These are phyloP conservation scores for Olyra latifolia DNA, from an alignment of 176 grass and related monocot genomes.

Conservation along the genomic window DNA sequence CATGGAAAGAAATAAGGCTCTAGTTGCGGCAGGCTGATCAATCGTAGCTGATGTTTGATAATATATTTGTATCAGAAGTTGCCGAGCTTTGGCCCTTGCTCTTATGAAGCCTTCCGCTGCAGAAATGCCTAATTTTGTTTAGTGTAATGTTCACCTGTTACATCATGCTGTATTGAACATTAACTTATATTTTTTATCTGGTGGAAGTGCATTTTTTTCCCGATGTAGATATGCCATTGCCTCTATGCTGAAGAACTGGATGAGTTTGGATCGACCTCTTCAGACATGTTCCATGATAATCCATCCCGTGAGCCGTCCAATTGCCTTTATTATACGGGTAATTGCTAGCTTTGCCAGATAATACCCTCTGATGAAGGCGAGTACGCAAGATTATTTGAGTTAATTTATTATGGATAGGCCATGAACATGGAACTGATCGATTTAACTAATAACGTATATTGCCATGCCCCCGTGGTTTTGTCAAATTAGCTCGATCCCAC, in stretches of 20 bases:
- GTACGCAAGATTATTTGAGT: too few relatives aligned
- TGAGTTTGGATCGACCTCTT: background rate
- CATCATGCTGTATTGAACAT: constrained; percentile 13
- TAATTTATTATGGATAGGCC: too few relatives aligned
- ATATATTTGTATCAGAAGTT: constrained; percentile 30
- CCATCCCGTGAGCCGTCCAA: background rate
- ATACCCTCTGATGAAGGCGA: too few relatives aligned
- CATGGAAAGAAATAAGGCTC: constrained; percentile 34
- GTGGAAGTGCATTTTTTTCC: background rate
- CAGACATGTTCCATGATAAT: background rate
- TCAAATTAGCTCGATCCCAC: too few relatives aligned
- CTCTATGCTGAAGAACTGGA: background rate
- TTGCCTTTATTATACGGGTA: background rate
- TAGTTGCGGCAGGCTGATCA: constrained; percentile 29
- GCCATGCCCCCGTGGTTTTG: too few relatives aligned
- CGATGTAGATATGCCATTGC: background rate
- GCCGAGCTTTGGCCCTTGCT: constrained; percentile 9
- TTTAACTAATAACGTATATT: too few relatives aligned
- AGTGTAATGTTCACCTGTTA: background rate
- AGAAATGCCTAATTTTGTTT: constrained; percentile 32
- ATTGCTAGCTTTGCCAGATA: background rate
- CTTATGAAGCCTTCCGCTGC: background rate
- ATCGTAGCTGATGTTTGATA: constrained; percentile 25
- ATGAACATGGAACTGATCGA: too few relatives aligned
- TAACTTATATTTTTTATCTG: constrained; percentile 1